These are phyloP conservation scores for Colletotrichum viniferum DNA, from an alignment of 2,329 filamentous ascomycete genomes.

Conservation along the genomic window DNA sequence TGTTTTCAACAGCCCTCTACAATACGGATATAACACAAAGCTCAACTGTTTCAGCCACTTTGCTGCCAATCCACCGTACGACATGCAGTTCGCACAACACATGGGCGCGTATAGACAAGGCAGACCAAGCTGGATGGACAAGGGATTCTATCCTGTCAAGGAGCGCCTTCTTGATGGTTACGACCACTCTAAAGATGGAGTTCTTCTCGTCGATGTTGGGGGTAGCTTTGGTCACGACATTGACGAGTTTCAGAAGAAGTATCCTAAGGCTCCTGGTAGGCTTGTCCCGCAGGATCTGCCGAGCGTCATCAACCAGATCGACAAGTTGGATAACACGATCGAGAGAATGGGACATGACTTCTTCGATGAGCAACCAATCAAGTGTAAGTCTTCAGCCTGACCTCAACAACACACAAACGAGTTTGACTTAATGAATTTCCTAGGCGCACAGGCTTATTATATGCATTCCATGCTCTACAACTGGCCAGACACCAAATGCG, in stretches of 20 bases:
- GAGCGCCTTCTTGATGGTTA: conserved; percentile 32
- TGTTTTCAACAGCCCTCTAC: conserved; percentile 30
- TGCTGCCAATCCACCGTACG: background rate
- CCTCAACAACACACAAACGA: too few species aligned
- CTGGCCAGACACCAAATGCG: conserved; percentile 34
- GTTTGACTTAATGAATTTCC: too few species aligned
- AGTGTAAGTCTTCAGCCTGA: conserved; percentile 15
- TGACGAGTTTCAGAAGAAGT: conserved; percentile 35
- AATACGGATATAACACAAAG: conserved; percentile 35
- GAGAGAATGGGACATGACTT: conserved; percentile 49
- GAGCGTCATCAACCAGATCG: conserved; percentile 38
- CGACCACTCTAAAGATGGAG: conserved; percentile 22
- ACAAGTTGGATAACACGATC: conserved; percentile 31
- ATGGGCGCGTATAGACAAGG: conserved; percentile 40
- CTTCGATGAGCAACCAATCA: conserved; percentile 47
- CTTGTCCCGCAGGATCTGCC: conserved; percentile 54
- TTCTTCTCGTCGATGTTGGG: conserved; percentile 38
- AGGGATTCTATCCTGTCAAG: conserved; percentile 33
- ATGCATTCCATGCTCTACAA: conserved; percentile 29
- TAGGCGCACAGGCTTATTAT: conserved; percentile 29
- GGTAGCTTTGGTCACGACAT: conserved; percentile 40
- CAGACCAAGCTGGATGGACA: conserved; percentile 36
- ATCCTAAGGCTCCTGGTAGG: conserved; percentile 30
- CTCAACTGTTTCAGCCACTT: conserved; percentile 5
- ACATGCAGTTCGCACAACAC: conserved; percentile 22